Base-by-base conservation (phyloP, 1,284 basidiomycete species). In the Melampsora occidentalis region DNA sequence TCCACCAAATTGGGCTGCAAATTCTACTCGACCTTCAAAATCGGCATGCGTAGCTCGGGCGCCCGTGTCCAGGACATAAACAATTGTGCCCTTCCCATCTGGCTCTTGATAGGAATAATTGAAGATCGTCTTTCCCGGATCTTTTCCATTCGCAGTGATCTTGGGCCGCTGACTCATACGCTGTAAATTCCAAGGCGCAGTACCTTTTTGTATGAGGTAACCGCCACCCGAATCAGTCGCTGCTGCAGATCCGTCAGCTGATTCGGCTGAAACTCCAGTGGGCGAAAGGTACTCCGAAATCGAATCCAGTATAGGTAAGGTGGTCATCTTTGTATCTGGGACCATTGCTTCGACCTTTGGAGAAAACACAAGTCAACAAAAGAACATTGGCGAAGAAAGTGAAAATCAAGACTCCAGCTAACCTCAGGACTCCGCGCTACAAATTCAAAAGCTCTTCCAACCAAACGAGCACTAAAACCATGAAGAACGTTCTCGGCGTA, bases 1-100 rank as follows among this genome's bases (percentile, higher is more conserved):
- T 22, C 65, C 72, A 61, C 72, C 72, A 49, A 75, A 75, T 49
- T 75, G 72, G 5, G 63, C 72, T 22, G 63, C 72, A 64, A 75
- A 46, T 65, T 75, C 39, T 4, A 62, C 72, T 59, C 72, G 63
- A 31, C 64, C 63, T 9, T 46, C 65, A 59, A 75, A 75, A 39
- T 75, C 72, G 12, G 22, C 25, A 51, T 75, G 72, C 59, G 22
- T 68, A 20, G 39, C 72, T 6, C 72, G 63, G 12, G 53, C 72
- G 6, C 72, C 72, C 7, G 72, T 75, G 51, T 75, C 72, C 9
- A 75, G 22, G 28, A 75, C 62, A 33, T 67, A 75, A 42, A 75
- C 72, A 12, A 48, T 67, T 12, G 65, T 62, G 31, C 65, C 72
- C 39, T 67, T 18, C 16, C 72, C 72, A 22, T 64, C 64, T 10